A percentile compares a stretch with the other conserved stretches of the same genome.
phyloP scores from a whole-genome alignment of 768 basidiomycete genomes.

The Leccinellum albellum region DNA sequence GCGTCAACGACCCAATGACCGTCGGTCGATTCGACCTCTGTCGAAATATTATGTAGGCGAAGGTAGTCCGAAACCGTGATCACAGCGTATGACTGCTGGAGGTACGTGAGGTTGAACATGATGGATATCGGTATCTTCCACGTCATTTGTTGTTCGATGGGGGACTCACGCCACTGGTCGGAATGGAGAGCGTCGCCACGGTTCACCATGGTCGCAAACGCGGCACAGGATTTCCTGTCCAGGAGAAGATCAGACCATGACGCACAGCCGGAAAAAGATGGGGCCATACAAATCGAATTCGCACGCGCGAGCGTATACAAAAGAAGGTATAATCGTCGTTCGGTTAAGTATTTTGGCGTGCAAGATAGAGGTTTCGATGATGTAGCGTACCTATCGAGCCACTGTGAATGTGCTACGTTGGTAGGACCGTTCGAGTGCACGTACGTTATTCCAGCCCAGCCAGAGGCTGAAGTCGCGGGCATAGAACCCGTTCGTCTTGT shows the following conservation, averaged over 20 bases:
- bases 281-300: constrained; percentile 30
- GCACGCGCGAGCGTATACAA: constrained; percentile 45
- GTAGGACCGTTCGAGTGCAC: background rate
- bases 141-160: constrained; percentile 34
- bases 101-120: constrained; percentile 43
- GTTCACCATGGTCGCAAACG: constrained; percentile 44
- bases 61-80: constrained; percentile 41
- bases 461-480: constrained; percentile 45
- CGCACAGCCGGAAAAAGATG: background rate
- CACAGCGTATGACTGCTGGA: constrained; percentile 35
- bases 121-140: constrained; percentile 33
- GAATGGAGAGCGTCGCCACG: constrained; percentile 37
- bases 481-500: background rate
- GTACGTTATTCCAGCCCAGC: constrained; percentile 48
- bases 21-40: constrained; percentile 31
- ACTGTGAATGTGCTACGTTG: background rate
- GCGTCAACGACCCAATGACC: constrained; percentile 35
- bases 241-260: background rate
- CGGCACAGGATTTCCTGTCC: constrained; percentile 34
- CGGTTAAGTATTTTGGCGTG: constrained; percentile 42
- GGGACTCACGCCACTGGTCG: constrained; percentile 40
- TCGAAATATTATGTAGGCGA: constrained; percentile 35
- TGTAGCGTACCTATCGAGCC: constrained; percentile 41
- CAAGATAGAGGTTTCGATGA: constrained; percentile 41
- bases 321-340: constrained; percentile 44